Base-by-base conservation (phyloP, 192 early-diverging fungal species). In the Umbelopsis sp. region DNA sequence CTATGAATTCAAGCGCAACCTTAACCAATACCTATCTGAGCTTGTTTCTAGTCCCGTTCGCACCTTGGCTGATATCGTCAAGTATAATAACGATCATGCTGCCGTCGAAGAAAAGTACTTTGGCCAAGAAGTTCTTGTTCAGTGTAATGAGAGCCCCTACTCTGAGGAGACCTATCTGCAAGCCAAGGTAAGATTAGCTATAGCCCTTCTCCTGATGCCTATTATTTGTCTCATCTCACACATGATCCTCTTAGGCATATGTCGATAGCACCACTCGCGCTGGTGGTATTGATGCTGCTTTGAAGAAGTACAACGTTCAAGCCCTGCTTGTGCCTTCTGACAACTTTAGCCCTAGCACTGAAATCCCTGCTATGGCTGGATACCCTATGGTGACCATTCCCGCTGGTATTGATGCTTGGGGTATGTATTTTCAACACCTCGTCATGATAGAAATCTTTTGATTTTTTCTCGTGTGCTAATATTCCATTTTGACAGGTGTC, bases 331-430 rank as follows among this genome's bases (percentile, higher is more conserved):
- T 61, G 27, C 55, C 55, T 61, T 61, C 55, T 18, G 65, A 66
- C 20, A 66, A 66, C 44, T 66, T 66, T 41, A 53, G 68, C 18
- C 68, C 68, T 22, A 53, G 49, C 16, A 52, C 68, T 44, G 68
- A 53, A 52, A 49, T 53, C 25, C 49, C 68, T 33, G 68, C 68
- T 15, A 69, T 69, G 49, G 68, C 55, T n/a, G 55, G 55, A 35
- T 61, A 61, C 55, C 55, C 55, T 7, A 61, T 61, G 55, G 55
- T 61, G 2, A 61, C 55, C 55, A 61, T 61, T n/a, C 55, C 55
- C 13, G 55, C 55, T 61, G 55, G 55, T 61, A 61, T 61, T 35
- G 55, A 61, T 35, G 55, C 0, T 2, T 61, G 55, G 55, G 55
- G 55, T 52, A 52, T 25, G 51, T 4, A 41, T 4, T 52, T 52